Conservation (phyloP, 345 rosid species). For the Heritiera littoralis region DNA sequence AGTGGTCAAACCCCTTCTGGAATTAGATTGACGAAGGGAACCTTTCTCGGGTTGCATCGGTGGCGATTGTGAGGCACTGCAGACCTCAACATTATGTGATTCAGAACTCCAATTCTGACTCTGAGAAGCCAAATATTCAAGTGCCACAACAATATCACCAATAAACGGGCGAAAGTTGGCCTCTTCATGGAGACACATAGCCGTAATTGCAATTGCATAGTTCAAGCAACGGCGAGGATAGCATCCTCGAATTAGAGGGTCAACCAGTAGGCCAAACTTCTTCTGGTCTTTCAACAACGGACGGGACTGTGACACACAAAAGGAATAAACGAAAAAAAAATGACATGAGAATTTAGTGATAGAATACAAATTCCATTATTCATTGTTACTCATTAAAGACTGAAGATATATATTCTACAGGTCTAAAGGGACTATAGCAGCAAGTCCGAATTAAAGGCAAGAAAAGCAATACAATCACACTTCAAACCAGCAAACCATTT, state of each 20-base stretch:
- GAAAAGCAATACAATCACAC: neutral
- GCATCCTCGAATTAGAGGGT: constrained; percentile 70
- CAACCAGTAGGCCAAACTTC: constrained; percentile 65
- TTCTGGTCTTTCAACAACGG: constrained; percentile 73
- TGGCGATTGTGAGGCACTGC: constrained; percentile 26
- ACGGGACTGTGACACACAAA: constrained; percentile 50
- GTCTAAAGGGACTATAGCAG: neutral
- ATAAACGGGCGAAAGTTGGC: constrained; percentile 84
- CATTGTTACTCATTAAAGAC: neutral
- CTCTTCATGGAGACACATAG: constrained; percentile 95
- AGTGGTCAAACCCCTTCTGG: constrained; percentile 19
- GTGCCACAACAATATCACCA: constrained; percentile 85
- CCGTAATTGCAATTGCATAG: constrained; percentile 81
- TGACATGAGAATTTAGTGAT: neutral
- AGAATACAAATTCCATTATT: neutral
- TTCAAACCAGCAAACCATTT: neutral
- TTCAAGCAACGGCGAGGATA: constrained; percentile 80
- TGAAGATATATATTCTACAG: neutral
- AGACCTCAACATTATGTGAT: constrained; percentile 25
- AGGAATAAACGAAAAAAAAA: neutral
- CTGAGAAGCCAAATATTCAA: constrained; percentile 67
- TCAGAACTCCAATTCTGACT: constrained; percentile 26
- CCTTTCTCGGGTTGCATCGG: constrained; percentile 2
- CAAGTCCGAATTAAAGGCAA: neutral
- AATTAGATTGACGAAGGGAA: constrained; percentile 13